Base-by-base conservation (phyloP, 768 basidiomycete species). In the Lepiota subincarnata region DNA sequence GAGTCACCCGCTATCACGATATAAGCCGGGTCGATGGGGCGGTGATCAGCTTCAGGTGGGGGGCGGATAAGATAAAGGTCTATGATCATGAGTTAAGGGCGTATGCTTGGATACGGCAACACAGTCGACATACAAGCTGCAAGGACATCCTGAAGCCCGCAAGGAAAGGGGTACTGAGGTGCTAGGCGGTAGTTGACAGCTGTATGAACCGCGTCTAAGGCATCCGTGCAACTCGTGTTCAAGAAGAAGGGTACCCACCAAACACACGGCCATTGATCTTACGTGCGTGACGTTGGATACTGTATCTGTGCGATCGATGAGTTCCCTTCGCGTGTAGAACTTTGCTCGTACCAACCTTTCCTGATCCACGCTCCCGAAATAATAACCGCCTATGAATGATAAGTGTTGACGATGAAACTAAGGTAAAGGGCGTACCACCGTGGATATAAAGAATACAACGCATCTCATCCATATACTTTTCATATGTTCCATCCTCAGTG, bases 161-260 rank as follows among this genome's bases (percentile, higher is more conserved):
- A 92, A 12, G 96, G 96, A 65, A 97, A 98, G 1, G 96, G 96
- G 61, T 96, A 98, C 69, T 98, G 96, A 0, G 96, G 96, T 12
- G 95, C 89, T n/a, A 95, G 80, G 36, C 88, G 80, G 62, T 91
- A 91, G 58, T 88, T 87, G 50, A 91, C 76, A 54, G 87, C 87
- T 89, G 55, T 10, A 28, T 12, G 47, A 59, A 59, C 50, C 69
- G 7, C 24, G 38, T 49, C 55, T 19, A 46, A 34, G 24, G 24
- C n/a, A 20, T 7, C 37, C 4, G 22, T 14, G 31, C 6, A 31
- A 31, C 7, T 46, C 37, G 14, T 19, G 39, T 22, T 41, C 34
- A 36, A 7, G 31, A 3, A 31, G 31, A 31, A 31, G 31, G 50
- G 10, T 43, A 63, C 77, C 38, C 62, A 84, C 86, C 82, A 61